A percentile compares a stretch with the other conserved stretches of the same genome.
Evolutionary conservation across 164 flowering plant genomes (phyloP).

Genomic region (Paratinospora sagittata): DNA sequence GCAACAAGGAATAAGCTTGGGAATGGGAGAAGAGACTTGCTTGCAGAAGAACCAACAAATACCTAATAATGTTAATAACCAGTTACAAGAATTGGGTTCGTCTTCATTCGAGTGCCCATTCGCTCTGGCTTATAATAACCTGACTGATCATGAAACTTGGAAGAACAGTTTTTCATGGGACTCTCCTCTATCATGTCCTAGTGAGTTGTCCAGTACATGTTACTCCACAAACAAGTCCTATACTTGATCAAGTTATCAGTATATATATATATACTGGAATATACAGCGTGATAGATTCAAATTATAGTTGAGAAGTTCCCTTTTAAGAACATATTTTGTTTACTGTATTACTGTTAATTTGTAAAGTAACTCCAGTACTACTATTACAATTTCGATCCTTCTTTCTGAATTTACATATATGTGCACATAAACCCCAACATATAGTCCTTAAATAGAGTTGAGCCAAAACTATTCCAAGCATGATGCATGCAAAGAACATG

Average conservation of each 20-base stretch:
- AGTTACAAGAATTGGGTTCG: slow-evolving; percentile 29
- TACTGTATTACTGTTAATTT: no score
- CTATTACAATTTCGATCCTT: no score
- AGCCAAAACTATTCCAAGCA: no score
- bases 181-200: slow-evolving; percentile 55
- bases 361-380: no score
- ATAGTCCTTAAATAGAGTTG: no score
- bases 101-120: slow-evolving; percentile 52
- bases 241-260: slow-evolving; percentile 25
- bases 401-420: no score
- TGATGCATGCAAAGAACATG: no score
- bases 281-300: no score
- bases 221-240: slow-evolving; percentile 49
- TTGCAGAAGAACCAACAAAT: slow-evolving; percentile 22
- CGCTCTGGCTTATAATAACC: slow-evolving; percentile 25
- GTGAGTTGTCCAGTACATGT: slow-evolving; percentile 53
- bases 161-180: slow-evolving; percentile 53
- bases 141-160: slow-evolving; percentile 37
- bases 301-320: no score
- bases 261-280: neutral
- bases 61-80: slow-evolving; percentile 16
- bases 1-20: slow-evolving; percentile 24
- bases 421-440: no score
- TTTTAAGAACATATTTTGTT: no score
- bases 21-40: slow-evolving; percentile 27